phyloP scores from a whole-genome alignment of 345 rosid genomes.

The Arabis hirsuta region DNA sequence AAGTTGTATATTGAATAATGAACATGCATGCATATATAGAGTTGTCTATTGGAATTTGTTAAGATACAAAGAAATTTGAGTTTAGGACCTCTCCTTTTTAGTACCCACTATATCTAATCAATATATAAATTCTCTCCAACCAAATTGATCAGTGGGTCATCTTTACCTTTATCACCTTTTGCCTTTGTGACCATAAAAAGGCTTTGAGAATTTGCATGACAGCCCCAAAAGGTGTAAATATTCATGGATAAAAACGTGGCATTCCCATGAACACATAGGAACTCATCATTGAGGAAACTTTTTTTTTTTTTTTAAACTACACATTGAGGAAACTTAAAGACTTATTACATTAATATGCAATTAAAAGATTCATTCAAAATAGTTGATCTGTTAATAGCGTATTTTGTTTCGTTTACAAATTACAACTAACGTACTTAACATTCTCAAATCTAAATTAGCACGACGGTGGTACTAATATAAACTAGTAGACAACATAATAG shows the following conservation, averaged over 20 bases:
- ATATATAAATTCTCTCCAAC: slow-evolving; percentile 11
- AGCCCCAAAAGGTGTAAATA: slow-evolving; percentile 36
- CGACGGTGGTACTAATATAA: too few relatives aligned
- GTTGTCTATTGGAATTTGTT: neutral
- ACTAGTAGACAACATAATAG: too few relatives aligned
- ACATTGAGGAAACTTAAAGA: neutral
- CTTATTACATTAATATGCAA: neutral
- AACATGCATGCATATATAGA: neutral
- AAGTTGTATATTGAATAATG: neutral
- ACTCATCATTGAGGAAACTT: neutral
- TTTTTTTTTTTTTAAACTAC: too few relatives aligned
- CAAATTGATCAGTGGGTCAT: slow-evolving; percentile 27
- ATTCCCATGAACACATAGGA: slow-evolving; percentile 30
- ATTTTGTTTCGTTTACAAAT: too few relatives aligned
- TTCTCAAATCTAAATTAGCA: too few relatives aligned
- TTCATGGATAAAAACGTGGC: slow-evolving; percentile 37
- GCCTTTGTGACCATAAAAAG: slow-evolving; percentile 44
- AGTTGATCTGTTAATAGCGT: too few relatives aligned
- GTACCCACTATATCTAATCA: slow-evolving; percentile 21
- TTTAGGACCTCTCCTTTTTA: slow-evolving; percentile 11
- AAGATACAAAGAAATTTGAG: neutral
- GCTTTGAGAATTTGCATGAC: slow-evolving; percentile 40
- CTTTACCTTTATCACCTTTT: slow-evolving; percentile 41
- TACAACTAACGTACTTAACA: too few relatives aligned
- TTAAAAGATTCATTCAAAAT: neutral